Evolutionary conservation across 805 yeast genomes (phyloP).

Genomic region (Yarrowia divulgata): DNA sequence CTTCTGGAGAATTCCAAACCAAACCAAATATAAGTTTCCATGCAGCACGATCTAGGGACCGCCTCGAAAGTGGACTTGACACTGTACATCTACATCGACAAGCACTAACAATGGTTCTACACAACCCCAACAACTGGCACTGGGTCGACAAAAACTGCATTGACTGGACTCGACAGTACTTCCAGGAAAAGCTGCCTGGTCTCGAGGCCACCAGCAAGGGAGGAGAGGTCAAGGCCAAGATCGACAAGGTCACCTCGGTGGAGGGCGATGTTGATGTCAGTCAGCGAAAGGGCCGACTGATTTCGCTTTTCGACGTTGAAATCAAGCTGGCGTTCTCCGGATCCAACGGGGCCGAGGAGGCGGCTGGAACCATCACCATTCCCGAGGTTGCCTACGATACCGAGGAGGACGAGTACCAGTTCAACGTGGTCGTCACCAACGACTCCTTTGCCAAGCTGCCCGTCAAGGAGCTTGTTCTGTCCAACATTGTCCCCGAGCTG

Average conservation of each 20-base stretch:
- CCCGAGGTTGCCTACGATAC: slow-evolving; percentile 97
- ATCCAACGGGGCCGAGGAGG: slow-evolving; percentile 50
- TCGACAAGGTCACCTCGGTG: slow-evolving; percentile 61
- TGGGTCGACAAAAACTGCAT: slow-evolving; percentile 99
- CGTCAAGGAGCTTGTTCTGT: slow-evolving; percentile 61
- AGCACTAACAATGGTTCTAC: slow-evolving; percentile 72
- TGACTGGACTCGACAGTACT: slow-evolving; percentile 85
- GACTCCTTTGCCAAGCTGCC: slow-evolving; percentile 56
- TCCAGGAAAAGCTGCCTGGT: slow-evolving; percentile 65
- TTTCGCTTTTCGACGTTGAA: slow-evolving; percentile 84
- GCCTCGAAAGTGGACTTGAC: slow-evolving; percentile 14
- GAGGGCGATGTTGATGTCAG: slow-evolving; percentile 98
- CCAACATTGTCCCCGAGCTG: slow-evolving; percentile 71
- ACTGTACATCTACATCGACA: background rate
- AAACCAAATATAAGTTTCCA: slow-evolving; percentile 33
- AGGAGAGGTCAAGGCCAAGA: slow-evolving; percentile 48
- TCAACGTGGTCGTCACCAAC: slow-evolving; percentile 70
- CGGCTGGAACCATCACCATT: slow-evolving; percentile 75
- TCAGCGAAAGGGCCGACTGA: slow-evolving; percentile 96
- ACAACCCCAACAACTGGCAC: slow-evolving; percentile 99
- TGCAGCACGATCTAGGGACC: slow-evolving; percentile 25
- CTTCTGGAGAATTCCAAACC: slow-evolving; percentile 38
- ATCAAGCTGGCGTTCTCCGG: slow-evolving; percentile 68
- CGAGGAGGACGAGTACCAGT: slow-evolving; percentile 83
- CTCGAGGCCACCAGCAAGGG: slow-evolving; percentile 53